A percentile compares a stretch with the other conserved stretches of the same genome.
Conservation (phyloP, 768 basidiomycete species). For the Phanerochaete sordida region DNA sequence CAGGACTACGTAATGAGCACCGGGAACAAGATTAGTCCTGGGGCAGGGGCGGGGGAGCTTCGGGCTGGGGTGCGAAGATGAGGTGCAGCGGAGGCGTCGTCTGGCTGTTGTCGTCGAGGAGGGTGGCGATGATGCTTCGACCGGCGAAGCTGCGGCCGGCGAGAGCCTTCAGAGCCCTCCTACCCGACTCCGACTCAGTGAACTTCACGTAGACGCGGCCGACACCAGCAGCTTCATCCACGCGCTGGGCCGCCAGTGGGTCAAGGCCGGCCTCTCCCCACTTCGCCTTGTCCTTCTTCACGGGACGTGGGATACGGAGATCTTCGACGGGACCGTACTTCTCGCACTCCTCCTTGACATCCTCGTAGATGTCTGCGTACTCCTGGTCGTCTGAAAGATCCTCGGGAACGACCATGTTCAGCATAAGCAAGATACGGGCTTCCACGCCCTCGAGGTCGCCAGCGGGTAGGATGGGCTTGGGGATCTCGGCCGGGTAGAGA, state of each 20-base stretch:
- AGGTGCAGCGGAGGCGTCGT: conserved; percentile 79
- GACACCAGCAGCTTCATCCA: conserved; percentile 89
- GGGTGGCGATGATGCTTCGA: conserved; percentile 81
- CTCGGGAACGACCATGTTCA: conserved; percentile 97
- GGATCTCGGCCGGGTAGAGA: conserved; percentile 76
- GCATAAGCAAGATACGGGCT: conserved; percentile 88
- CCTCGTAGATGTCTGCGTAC: conserved; percentile 91
- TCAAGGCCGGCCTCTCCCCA: conserved; percentile 68
- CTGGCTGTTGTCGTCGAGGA: conserved; percentile 80
- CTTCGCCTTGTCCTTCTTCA: conserved; percentile 81
- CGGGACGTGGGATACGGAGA: conserved; percentile 83
- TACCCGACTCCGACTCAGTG: conserved; percentile 54
- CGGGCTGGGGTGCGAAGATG: conserved; percentile 83
- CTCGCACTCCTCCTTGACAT: conserved; percentile 87
- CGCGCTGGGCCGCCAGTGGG: conserved; percentile 62
- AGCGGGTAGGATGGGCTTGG: conserved; percentile 85
- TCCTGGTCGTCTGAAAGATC: conserved; percentile 89
- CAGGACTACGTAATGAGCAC: neutral
- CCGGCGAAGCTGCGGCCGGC: conserved; percentile 90
- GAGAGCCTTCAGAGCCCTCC: conserved; percentile 74
- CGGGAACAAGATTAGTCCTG: conserved; percentile 15
- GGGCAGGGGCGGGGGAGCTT: conserved; percentile 77
- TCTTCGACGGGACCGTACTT: conserved; percentile 82
- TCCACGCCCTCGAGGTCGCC: conserved; percentile 52
- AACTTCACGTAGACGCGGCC: conserved; percentile 97